Conservation (phyloP, 306 rosid genomes). For the Inga laurina region DNA sequence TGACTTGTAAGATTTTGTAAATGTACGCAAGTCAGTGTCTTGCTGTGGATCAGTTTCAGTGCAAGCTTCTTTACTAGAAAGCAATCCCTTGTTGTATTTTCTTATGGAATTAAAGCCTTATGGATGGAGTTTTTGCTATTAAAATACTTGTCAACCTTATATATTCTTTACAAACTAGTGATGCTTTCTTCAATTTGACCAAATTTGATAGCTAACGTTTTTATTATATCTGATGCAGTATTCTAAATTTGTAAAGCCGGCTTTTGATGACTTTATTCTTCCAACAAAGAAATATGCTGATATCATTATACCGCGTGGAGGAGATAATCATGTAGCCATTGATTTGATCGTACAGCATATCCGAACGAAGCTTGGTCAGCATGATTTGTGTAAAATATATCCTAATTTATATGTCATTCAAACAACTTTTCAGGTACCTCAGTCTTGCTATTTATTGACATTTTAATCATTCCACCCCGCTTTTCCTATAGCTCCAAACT, state of each 20-base stretch:
- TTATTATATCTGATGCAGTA: slow-evolving; percentile 62
- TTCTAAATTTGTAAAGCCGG: slow-evolving; percentile 97
- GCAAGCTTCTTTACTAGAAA: slow-evolving; percentile 16
- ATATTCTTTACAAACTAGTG: background rate
- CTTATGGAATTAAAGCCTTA: slow-evolving; percentile 23
- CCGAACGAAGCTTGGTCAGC: slow-evolving; percentile 98
- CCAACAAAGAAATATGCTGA: slow-evolving; percentile 99
- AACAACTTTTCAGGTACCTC: slow-evolving; percentile 90
- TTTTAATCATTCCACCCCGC: background rate
- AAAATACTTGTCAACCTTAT: slow-evolving; percentile 8
- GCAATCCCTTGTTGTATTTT: background rate
- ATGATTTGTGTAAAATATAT: slow-evolving; percentile 99
- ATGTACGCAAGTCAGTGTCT: background rate
- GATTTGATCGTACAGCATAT: slow-evolving; percentile 99
- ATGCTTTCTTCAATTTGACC: slow-evolving; percentile 18
- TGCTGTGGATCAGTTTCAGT: slow-evolving; percentile 22
- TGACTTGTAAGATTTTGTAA: slow-evolving; percentile 25
- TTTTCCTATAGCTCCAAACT: slow-evolving; percentile 12
- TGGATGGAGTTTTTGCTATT: slow-evolving; percentile 7
- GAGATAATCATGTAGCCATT: slow-evolving; percentile 95
- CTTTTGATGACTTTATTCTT: slow-evolving; percentile 96
- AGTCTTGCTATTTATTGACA: background rate
- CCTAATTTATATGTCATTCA: slow-evolving; percentile 91
- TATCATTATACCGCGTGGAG: slow-evolving; percentile 97
- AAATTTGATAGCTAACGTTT: slow-evolving; percentile 27